These are phyloP conservation scores for Podila horticola DNA, from an alignment of 192 early-diverging fungal genomes.

Conservation along the genomic window DNA sequence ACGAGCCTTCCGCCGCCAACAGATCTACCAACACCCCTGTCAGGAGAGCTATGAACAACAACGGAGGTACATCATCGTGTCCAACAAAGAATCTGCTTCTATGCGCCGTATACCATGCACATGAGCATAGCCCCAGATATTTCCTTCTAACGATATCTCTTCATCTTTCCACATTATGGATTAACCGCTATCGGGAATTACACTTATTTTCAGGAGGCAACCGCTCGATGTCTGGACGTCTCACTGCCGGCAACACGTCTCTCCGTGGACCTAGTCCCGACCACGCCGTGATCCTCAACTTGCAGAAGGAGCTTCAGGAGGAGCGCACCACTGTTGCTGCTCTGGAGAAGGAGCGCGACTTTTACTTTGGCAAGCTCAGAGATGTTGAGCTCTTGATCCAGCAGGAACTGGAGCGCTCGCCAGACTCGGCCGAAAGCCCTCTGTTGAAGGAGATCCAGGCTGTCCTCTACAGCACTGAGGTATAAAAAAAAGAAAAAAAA, in stretches of 20 bases:
- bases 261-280: constrained; percentile 52
- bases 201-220: constrained; percentile 18
- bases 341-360: constrained; percentile 96
- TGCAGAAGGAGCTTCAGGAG: constrained; percentile 83
- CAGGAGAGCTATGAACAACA: constrained; percentile 54
- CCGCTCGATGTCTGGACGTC: constrained; percentile 40
- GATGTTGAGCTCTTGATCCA: constrained; percentile 96
- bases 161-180: not conserved
- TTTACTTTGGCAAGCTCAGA: constrained; percentile 94
- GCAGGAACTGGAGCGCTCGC: constrained; percentile 69
- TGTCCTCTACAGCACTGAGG: constrained; percentile 93
- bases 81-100: not conserved
- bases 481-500: too few relatives aligned
- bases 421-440: constrained; percentile 59
- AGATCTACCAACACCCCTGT: constrained; percentile 49
- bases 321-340: constrained; percentile 89
- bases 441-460: constrained; percentile 82
- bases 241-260: constrained; percentile 37
- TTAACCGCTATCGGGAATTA: not conserved
- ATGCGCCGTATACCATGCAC: too few relatives aligned
- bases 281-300: constrained; percentile 75
- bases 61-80: constrained; percentile 44
- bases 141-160: too few relatives aligned
- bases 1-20: constrained; percentile 52
- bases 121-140: not conserved